Base-by-base conservation (phyloP, 2,329 filamentous ascomycete species). In the Sporothrix sp. region DNA sequence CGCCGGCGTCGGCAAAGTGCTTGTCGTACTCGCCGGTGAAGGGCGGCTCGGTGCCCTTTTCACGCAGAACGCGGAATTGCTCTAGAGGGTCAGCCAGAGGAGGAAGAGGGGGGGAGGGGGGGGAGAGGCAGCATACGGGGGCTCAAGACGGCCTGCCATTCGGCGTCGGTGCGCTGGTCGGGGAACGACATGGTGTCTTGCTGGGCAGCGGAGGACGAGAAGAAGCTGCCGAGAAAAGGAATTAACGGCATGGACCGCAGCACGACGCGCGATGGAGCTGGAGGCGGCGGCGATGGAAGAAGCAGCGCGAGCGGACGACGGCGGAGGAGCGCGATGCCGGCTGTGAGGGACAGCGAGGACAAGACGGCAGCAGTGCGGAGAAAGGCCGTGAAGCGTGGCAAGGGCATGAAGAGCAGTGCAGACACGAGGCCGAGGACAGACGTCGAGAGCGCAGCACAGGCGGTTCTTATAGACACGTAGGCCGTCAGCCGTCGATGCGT, bases 21-120 rank as follows among this genome's bases (percentile, higher is more conserved):
- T 91, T 88, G 72, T 98, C 84, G 66, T 85, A 96, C 66, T 84
- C 80, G 61, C 91, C 90, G 6, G 84, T 82, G 58, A 79, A 82
- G 14, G 91, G 79, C 2, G 79, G 69, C 66, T 98, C 94, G 40
- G 93, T 98, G 60, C 90, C 93, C 67, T 96, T 91, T 66, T 94
- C 73, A 56, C 93, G 85, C 50, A 98, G 81, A 63, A 98, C 78
- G 57, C 87, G 87, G 74, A 97, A 98, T 76, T 98, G 93, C 62
- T 96, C 91, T 95, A 60, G 11, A n/a, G 21, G 48, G 48, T 60
- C 28, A 57, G 38, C 43, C 11, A 38, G 18, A 21, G 16, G 14
- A 8, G 3, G 13, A 13, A 37, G 14, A 8, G 18, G 20, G 13
- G 18, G 23, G 4, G 20, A 16, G 32, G 8, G 16, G 16, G 11